Evolutionary conservation across 31 red algal species (phyloP), one percentile per base, ranked within the genome.

Genomic region (Porphyra umbilicalis): DNA sequence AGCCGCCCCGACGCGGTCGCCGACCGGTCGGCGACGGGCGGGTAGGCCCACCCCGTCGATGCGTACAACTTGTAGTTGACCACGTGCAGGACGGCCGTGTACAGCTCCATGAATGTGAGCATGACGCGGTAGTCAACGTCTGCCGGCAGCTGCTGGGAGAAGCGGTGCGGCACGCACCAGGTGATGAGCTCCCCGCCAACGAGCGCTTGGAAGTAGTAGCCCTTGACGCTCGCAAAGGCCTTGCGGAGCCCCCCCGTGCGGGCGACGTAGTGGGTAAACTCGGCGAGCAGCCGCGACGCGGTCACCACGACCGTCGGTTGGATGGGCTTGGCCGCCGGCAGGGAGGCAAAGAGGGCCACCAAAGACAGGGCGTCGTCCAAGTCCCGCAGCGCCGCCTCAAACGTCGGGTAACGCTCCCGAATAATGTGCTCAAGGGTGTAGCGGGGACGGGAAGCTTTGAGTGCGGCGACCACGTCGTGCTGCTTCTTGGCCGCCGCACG

Each of bases 21-120:
- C 13, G 46, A 35, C 32, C 91, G 87, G 79, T 84, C 84, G 32
- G 88, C 84, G 6, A 82, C 44, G 9, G 92, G 92, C 36, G 96
- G 96, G 79, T 98, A 98, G 4, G 86, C 88, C 33, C 86, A 87
- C 67, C 88, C 88, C 46, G 75, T 18, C 35, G 38, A 78, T 8
- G 88, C 87, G 76, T 91, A 99, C 1, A 99, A 82, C 34, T 89
- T 86, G 42, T 92, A 94, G 82, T 95, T 95, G 67, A 99, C 97
- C 84, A 95, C 93, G 77, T 82, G 89, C 78, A 99, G 36, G n/a
- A 99, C 84, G 76, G 90, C 91, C 37, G 93, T 90, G 75, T 99
- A 95, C n/a, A 99, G 85, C 82, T 99, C 97, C 34, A 99, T 86
- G 78, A 99, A 99, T 1, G 91, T 99, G 68, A 85, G 83, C 89